phyloP scores from a whole-genome alignment of 441 rosid species.

The Pelargonium myrrhifolium region DNA sequence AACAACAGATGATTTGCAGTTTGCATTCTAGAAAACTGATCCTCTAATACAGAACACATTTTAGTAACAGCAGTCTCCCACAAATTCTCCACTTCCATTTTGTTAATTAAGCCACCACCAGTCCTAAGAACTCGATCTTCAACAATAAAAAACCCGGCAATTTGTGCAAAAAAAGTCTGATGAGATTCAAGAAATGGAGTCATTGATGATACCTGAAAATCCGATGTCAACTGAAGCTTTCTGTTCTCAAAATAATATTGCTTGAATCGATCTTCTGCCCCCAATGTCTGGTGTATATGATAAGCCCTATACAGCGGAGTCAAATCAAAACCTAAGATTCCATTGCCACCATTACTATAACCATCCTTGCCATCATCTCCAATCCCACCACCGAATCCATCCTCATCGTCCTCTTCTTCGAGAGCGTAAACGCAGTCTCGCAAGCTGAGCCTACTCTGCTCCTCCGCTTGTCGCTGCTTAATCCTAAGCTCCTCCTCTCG shows the following conservation, averaged over 20 bases:
- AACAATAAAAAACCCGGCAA: constrained; percentile 88
- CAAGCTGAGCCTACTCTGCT: constrained; percentile 81
- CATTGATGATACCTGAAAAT: constrained; percentile 95
- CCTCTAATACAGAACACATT: constrained; percentile 94
- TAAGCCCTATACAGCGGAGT: constrained; percentile 81
- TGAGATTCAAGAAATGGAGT: constrained; percentile 94
- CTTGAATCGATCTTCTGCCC: constrained; percentile 75
- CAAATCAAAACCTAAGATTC: constrained; percentile 61
- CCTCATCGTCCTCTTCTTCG: constrained; percentile 74
- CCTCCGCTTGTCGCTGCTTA: constrained; percentile 94
- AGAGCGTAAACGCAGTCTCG: constrained; percentile 80
- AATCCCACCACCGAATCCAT: constrained; percentile 24
- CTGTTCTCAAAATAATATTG: constrained; percentile 81
- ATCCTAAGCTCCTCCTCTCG: constrained; percentile 87
- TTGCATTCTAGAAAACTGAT: constrained; percentile 97
- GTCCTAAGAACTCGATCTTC: constrained; percentile 87
- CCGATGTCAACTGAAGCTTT: constrained; percentile 85
- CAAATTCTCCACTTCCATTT: constrained; percentile 79
- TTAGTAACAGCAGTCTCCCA: constrained; percentile 91
- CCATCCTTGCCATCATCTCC: constrained; percentile 42
- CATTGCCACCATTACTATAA: constrained; percentile 39
- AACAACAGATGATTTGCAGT: constrained; percentile 86
- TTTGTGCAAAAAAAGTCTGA: constrained; percentile 91
- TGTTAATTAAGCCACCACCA: constrained; percentile 76
- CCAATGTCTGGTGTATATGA: constrained; percentile 80